Percentiles rank a stretch among this genome's conserved stretches.
Conservation (phyloP, 352 stramenopile genomes). For the Phytophthora capsici region DNA sequence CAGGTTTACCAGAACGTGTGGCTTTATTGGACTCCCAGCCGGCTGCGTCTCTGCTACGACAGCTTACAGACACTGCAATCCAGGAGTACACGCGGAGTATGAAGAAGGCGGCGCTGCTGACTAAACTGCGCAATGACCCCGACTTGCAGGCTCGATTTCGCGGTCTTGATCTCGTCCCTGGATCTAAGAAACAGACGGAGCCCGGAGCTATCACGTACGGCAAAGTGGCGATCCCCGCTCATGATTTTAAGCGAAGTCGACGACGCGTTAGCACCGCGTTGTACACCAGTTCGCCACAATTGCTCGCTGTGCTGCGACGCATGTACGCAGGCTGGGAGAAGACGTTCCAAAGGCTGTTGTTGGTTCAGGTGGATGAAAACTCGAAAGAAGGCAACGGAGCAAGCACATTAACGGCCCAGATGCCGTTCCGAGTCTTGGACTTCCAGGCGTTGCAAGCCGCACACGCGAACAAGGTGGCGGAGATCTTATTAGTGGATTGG, state of each 20-base stretch:
- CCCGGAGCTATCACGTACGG: slow-evolving; percentile 50
- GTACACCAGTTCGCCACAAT: slow-evolving; percentile 63
- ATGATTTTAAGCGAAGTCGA: slow-evolving; percentile 69
- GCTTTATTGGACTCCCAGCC: slow-evolving; percentile 70
- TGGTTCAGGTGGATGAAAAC: slow-evolving; percentile 66
- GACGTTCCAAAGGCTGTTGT: slow-evolving; percentile 76
- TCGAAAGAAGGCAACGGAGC: not conserved
- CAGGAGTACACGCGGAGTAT: slow-evolving; percentile 92
- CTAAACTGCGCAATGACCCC: slow-evolving; percentile 57
- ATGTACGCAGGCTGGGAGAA: slow-evolving; percentile 93
- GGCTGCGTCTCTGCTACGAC: slow-evolving; percentile 64
- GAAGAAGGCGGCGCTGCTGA: slow-evolving; percentile 90
- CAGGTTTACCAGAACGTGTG: slow-evolving; percentile 73
- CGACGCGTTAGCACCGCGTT: slow-evolving; percentile 51
- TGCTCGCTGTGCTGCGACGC: slow-evolving; percentile 84
- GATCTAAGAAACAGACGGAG: slow-evolving; percentile 15
- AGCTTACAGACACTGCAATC: slow-evolving; percentile 89
- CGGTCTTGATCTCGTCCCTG: slow-evolving; percentile 66
- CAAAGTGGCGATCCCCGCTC: slow-evolving; percentile 81
- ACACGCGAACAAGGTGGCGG: slow-evolving; percentile 76
- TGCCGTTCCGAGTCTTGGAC: slow-evolving; percentile 85
- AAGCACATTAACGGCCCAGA: slow-evolving; percentile 53
- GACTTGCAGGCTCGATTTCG: slow-evolving; percentile 76
- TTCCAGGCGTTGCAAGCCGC: slow-evolving; percentile 84
- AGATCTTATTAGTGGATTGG: slow-evolving; percentile 90